Conservation (phyloP, 2,329 filamentous ascomycete genomes). For the Aureobasidium subglaciale region DNA sequence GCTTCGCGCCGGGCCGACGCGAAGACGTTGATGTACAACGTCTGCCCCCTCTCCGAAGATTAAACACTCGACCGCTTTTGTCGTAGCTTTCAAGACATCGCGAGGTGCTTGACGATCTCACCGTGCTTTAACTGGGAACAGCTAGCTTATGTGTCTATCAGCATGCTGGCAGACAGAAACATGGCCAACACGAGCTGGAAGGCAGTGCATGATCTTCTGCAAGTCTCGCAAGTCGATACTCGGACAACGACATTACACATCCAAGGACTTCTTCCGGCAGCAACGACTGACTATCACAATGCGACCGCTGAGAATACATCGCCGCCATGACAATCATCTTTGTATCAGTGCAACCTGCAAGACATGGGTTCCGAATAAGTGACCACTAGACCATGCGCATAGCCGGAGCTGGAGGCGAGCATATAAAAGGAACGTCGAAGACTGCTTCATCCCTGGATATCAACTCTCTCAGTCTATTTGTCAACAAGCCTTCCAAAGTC, state of each 20-base stretch:
- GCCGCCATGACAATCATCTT: background rate
- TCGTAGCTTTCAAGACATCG: background rate
- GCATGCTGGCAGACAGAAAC: background rate
- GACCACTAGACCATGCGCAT: no score
- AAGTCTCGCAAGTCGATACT: background rate
- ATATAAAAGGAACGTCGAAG: background rate
- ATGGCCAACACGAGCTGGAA: background rate
- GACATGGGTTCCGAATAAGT: no score
- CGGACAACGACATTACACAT: background rate
- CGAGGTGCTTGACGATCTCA: background rate
- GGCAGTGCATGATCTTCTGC: background rate
- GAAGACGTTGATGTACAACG: background rate
- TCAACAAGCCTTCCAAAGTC: background rate
- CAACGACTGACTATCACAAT: conserved; percentile 1
- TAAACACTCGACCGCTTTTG: no score
- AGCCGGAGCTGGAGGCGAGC: background rate
- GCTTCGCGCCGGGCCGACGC: background rate
- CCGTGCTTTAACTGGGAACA: background rate
- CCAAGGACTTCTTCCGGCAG: background rate
- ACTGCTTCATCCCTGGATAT: background rate
- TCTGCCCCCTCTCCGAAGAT: background rate
- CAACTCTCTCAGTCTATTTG: background rate
- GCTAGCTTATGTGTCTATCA: background rate
- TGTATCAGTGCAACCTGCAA: background rate
- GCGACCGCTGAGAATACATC: background rate